A percentile compares a stretch with the other conserved stretches of the same genome.
phyloP scores from a whole-genome alignment of 1,284 basidiomycete genomes.

The Amylostereum areolatum region DNA sequence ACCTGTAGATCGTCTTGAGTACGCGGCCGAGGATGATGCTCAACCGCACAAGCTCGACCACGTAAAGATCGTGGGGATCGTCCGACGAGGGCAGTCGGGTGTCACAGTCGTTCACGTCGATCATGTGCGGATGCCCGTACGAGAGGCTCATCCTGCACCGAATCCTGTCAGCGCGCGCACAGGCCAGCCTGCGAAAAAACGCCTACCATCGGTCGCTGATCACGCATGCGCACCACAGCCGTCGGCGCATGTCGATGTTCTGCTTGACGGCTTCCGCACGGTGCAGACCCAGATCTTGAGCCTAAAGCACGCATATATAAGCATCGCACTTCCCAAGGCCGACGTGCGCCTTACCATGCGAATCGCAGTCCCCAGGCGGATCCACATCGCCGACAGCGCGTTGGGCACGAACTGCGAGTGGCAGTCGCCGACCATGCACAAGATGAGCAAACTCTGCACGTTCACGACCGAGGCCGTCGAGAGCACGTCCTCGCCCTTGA shows the following conservation, averaged over 20 bases:
- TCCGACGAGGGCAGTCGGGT: slow-evolving; percentile 79
- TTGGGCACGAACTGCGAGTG: slow-evolving; percentile 76
- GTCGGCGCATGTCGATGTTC: slow-evolving; percentile 74
- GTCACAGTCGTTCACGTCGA: slow-evolving; percentile 92
- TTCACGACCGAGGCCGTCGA: slow-evolving; percentile 84
- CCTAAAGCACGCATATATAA: slow-evolving; percentile 39
- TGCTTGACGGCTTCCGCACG: slow-evolving; percentile 78
- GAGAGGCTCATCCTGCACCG: slow-evolving; percentile 62
- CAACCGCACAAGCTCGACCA: slow-evolving; percentile 83
- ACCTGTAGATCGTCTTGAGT: slow-evolving; percentile 88
- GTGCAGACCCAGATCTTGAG: slow-evolving; percentile 89
- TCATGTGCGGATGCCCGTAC: slow-evolving; percentile 86
- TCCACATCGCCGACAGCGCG: slow-evolving; percentile 73
- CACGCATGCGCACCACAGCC: slow-evolving; percentile 88
- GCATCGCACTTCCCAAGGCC: slow-evolving; percentile 10
- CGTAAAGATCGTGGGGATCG: slow-evolving; percentile 66
- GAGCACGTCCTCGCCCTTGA: slow-evolving; percentile 87
- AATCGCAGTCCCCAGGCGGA: slow-evolving; percentile 71
- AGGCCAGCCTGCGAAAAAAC: slow-evolving; percentile 1
- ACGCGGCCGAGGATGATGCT: slow-evolving; percentile 85
- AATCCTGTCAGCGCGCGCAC: slow-evolving; percentile 5
- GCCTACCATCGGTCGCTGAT: slow-evolving; percentile 86
- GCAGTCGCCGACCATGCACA: slow-evolving; percentile 76
- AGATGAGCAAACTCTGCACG: slow-evolving; percentile 83
- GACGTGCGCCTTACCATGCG: slow-evolving; percentile 63